Conservation (phyloP, 768 basidiomycete species). For the Mycena venus region DNA sequence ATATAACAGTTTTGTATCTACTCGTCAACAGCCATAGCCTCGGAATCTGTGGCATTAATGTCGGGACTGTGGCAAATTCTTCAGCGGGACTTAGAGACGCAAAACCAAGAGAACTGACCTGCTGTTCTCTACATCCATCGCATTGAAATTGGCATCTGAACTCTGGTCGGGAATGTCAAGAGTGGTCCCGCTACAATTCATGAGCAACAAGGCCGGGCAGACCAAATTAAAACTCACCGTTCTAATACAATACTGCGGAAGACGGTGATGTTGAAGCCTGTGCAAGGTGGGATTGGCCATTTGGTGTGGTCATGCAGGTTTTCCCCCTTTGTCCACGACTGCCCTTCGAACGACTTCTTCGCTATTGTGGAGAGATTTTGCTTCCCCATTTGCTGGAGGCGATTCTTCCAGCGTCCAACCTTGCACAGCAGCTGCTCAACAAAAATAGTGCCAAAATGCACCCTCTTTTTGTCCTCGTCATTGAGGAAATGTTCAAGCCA, state of each 20-base stretch:
- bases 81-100: too few species aligned
- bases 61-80: too few species aligned
- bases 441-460: conserved; percentile 25
- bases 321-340: background rate
- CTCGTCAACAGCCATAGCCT: too few species aligned
- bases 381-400: background rate
- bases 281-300: conserved; percentile 12
- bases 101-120: too few species aligned
- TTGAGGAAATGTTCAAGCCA: conserved; percentile 19
- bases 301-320: conserved; percentile 2
- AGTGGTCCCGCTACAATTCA: too few species aligned
- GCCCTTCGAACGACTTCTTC: background rate
- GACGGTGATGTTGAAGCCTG: background rate
- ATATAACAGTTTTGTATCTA: too few species aligned
- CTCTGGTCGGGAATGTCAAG: too few species aligned
- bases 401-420: conserved; percentile 24
- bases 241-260: conserved; percentile 12
- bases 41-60: too few species aligned
- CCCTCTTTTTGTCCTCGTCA: background rate
- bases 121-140: too few species aligned
- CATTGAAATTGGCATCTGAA: too few species aligned
- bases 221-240: conserved; percentile 2
- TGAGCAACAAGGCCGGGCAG: too few species aligned
- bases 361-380: background rate
- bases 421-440: conserved; percentile 36